Evolutionary conservation across 495 filamentous ascomycete genomes (phyloP).

Genomic region (Physcia stellaris): DNA sequence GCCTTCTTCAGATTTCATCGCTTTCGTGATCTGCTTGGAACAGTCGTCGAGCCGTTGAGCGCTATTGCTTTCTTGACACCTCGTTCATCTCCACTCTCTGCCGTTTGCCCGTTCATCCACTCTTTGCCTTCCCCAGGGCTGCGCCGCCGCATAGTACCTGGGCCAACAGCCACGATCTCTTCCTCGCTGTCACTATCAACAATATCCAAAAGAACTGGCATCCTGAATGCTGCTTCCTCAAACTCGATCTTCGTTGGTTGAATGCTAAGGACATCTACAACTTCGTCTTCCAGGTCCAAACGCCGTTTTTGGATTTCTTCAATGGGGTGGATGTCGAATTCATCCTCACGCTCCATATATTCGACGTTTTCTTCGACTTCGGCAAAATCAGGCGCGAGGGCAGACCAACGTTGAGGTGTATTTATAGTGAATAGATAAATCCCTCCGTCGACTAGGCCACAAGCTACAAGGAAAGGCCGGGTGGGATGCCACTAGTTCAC

Average conservation of each 20-base stretch:
- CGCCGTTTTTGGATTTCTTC: slow-evolving; percentile 88
- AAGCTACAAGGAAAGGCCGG: slow-evolving; percentile 75
- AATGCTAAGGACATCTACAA: slow-evolving; percentile 72
- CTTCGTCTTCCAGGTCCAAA: slow-evolving; percentile 77
- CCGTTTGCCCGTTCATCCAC: slow-evolving; percentile 34
- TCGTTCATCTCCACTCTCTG: slow-evolving; percentile 29
- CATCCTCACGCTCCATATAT: slow-evolving; percentile 88
- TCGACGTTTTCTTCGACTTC: slow-evolving; percentile 98
- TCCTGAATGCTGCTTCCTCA: slow-evolving; percentile 53
- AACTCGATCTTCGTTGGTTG: slow-evolving; percentile 47
- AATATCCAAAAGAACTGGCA: slow-evolving; percentile 79
- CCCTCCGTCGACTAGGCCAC: slow-evolving; percentile 75
- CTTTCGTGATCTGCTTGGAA: slow-evolving; percentile 12
- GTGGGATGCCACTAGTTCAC: slow-evolving; percentile 67
- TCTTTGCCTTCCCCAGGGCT: slow-evolving; percentile 46
- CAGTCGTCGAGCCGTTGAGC: slow-evolving; percentile 14
- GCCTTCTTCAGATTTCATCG: no score
- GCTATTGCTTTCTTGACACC: slow-evolving; percentile 17
- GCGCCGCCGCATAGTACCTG: slow-evolving; percentile 70
- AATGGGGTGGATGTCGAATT: slow-evolving; percentile 93
- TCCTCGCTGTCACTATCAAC: slow-evolving; percentile 66
- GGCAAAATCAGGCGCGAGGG: slow-evolving; percentile 88
- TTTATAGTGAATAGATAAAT: slow-evolving; percentile 91
- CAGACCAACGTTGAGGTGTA: slow-evolving; percentile 89
- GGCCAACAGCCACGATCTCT: slow-evolving; percentile 72